Conservation (phyloP, 345 rosid genomes). For the Sonneratia caseolaris region DNA sequence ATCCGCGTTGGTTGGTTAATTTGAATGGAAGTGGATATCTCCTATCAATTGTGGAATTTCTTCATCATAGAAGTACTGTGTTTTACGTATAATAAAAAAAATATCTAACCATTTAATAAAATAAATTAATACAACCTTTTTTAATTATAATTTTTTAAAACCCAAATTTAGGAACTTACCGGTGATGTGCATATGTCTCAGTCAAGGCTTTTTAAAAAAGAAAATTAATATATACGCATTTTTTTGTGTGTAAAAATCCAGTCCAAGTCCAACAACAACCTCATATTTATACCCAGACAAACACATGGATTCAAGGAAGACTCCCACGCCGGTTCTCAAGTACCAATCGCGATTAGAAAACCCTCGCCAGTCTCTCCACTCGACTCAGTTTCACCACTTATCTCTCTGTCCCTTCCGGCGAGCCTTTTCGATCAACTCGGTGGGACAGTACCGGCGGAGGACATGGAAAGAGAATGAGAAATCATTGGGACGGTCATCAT, state of each 20-base stretch:
- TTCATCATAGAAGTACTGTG: too few species aligned
- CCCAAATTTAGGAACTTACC: too few species aligned
- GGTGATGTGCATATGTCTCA: too few species aligned
- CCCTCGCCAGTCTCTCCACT: not conserved
- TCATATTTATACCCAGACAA: constrained; percentile 67
- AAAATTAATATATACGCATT: too few species aligned
- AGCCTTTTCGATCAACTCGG: not conserved
- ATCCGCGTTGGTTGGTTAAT: too few species aligned
- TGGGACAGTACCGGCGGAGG: not conserved
- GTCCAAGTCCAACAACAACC: constrained; percentile 8
- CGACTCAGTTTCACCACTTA: not conserved
- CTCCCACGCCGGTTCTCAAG: constrained; percentile 1
- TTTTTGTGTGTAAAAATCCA: not conserved
- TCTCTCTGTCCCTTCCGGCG: constrained; percentile 5
- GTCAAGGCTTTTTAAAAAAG: too few species aligned
- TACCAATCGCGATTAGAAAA: not conserved
- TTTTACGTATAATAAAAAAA: too few species aligned
- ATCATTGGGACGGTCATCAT: constrained; percentile 15
- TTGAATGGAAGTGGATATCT: too few species aligned
- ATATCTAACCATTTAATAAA: too few species aligned
- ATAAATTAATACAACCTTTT: too few species aligned
- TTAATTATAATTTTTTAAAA: too few species aligned
- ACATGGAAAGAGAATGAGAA: constrained; percentile 38
- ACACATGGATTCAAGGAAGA: constrained; percentile 22
- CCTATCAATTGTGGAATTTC: too few species aligned